These are phyloP conservation scores for Diplosphaera chodatii DNA, from an alignment of 139 green algal genomes.

Conservation along the genomic window DNA sequence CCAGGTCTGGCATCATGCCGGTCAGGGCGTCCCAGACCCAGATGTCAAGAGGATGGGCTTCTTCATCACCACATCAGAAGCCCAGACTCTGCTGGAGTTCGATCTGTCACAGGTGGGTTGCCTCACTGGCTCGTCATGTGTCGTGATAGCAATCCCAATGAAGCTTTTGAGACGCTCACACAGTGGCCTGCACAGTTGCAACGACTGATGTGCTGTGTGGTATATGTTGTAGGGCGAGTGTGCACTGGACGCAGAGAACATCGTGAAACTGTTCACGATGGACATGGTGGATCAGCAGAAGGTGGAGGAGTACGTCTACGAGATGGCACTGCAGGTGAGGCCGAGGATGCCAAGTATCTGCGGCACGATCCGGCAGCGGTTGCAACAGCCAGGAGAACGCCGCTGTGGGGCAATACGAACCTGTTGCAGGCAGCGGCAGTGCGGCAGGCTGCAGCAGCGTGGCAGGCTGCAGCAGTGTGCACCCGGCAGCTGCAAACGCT, in stretches of 20 bases:
- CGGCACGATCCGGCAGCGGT: no score
- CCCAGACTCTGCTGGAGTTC: constrained; percentile 46
- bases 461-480: no score
- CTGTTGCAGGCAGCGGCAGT: no score
- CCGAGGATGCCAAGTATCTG: no score
- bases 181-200: no score
- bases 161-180: no score
- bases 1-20: constrained; percentile 9
- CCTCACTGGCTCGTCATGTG: no score
- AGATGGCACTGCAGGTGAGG: not conserved
- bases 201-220: not conserved
- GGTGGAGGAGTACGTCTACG: constrained; percentile 20
- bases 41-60: constrained; percentile 40
- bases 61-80: constrained; percentile 57
- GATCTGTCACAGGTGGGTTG: constrained; percentile 32
- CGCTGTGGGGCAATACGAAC: no score
- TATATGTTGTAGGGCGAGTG: constrained; percentile 29
- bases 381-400: no score
- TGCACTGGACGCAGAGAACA: constrained; percentile 44
- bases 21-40: not conserved
- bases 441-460: no score
- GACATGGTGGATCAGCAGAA: constrained; percentile 30
- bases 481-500: no score
- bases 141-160: no score
- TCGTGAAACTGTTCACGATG: constrained; percentile 53